Evolutionary conservation across 2,329 filamentous ascomycete species (phyloP).

Genomic region (Amauroascus niger): DNA sequence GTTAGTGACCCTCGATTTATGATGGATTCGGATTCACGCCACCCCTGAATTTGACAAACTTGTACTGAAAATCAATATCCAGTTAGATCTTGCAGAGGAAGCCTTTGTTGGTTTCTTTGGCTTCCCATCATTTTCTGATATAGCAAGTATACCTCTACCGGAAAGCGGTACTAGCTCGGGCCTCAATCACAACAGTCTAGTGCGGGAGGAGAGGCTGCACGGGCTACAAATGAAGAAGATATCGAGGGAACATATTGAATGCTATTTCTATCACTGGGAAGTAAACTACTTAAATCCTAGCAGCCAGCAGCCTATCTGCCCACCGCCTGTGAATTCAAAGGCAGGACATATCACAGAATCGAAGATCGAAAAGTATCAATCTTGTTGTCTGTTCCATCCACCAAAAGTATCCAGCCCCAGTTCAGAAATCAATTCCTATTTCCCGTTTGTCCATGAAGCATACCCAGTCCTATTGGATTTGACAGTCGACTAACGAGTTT

Average conservation of each 20-base stretch:
- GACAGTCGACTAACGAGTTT: not conserved
- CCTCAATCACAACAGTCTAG: too few species aligned
- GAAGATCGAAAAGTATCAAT: not conserved
- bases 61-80: too few species aligned
- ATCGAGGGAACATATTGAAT: not conserved
- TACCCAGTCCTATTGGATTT: not conserved
- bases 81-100: too few species aligned
- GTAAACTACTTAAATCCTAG: not conserved
- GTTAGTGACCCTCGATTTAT: too few species aligned
- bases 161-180: too few species aligned
- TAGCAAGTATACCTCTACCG: too few species aligned
- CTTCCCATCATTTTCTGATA: too few species aligned
- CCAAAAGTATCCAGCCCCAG: not conserved
- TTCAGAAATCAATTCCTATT: slow-evolving; percentile 3
- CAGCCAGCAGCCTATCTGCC: not conserved
- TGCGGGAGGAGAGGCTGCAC: too few species aligned
- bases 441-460: not conserved
- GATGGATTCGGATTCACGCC: too few species aligned
- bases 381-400: not conserved
- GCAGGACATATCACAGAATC: not conserved
- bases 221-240: not conserved
- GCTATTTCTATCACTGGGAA: not conserved
- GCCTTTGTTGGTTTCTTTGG: too few species aligned
- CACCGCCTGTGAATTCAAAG: slow-evolving; percentile 1
- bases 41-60: too few species aligned